Conservation (phyloP, 371 early-diverging fungal species). For the Apophysomyces ossiformis region DNA sequence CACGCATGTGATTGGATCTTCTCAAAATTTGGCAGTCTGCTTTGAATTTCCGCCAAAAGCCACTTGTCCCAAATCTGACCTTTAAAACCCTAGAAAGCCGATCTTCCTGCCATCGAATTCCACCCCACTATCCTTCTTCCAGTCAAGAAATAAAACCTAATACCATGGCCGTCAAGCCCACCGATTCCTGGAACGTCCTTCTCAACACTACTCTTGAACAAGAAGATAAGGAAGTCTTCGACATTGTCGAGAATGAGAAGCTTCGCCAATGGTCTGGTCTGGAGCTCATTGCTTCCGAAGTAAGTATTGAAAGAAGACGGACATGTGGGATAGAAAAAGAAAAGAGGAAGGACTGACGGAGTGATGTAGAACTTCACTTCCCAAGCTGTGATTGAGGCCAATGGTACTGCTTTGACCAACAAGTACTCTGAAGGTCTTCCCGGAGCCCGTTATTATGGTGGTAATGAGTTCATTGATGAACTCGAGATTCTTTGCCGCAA, state of each 20-base stretch:
- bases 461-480: constrained; percentile 98
- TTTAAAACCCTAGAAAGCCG: constrained; percentile 7
- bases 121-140: not conserved
- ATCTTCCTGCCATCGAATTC: constrained; percentile 3
- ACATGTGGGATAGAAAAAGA: not conserved
- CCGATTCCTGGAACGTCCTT: constrained; percentile 63
- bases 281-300: constrained; percentile 99
- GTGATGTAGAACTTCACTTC: constrained; percentile 94
- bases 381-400: constrained; percentile 96
- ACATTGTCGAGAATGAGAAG: constrained; percentile 96
- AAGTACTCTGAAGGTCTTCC: constrained; percentile 99
- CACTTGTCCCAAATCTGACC: constrained; percentile 3
- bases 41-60: constrained; percentile 11
- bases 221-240: constrained; percentile 93
- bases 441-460: constrained; percentile 93
- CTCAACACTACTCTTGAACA: constrained; percentile 81
- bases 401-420: constrained; percentile 98
- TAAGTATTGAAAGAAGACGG: constrained; percentile 27
- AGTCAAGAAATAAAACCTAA: not conserved
- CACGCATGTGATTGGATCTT: not conserved
- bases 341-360: not conserved
- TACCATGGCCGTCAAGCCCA: constrained; percentile 48
- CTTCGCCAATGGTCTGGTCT: constrained; percentile 95
- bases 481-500: constrained; percentile 95
- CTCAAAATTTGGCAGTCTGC: constrained; percentile 9